phyloP scores from a whole-genome alignment of 2,329 filamentous ascomycete genomes.

The Cladosporium sp. region DNA sequence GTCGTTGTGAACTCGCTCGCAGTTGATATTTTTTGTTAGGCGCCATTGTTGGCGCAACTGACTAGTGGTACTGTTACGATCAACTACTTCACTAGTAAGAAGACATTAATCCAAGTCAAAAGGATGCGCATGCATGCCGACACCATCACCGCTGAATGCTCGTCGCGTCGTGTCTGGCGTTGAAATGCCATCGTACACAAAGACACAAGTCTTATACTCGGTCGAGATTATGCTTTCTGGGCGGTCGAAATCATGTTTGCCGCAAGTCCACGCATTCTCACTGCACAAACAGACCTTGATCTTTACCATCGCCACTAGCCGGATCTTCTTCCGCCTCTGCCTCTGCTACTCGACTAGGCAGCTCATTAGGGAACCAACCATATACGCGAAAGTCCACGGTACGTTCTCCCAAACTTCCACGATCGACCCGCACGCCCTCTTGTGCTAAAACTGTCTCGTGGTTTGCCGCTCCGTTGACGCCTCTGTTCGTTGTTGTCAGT shows the following conservation, averaged over 20 bases:
- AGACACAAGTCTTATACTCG: neutral
- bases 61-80: neutral
- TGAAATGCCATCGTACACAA: neutral
- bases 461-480: slow-evolving; percentile 45
- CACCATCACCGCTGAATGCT: neutral
- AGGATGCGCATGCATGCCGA: neutral
- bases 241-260: neutral
- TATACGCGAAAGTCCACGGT: slow-evolving; percentile 47
- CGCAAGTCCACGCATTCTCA: neutral
- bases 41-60: neutral
- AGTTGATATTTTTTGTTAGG: neutral
- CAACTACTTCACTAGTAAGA: neutral
- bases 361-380: slow-evolving; percentile 49
- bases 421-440: slow-evolving; percentile 51
- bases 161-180: neutral
- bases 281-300: slow-evolving; percentile 3
- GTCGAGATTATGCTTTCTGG: neutral
- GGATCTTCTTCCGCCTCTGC: slow-evolving; percentile 16
- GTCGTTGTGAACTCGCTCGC: neutral
- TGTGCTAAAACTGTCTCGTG: slow-evolving; percentile 48
- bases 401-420: slow-evolving; percentile 49
- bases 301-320: neutral
- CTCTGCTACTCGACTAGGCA: slow-evolving; percentile 35
- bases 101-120: neutral
- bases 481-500: slow-evolving; percentile 27